Evolutionary conservation across 106 monocot genomes (phyloP), one percentile per base, ranked within the genome.

Genomic region (Ottelia alismoides): DNA sequence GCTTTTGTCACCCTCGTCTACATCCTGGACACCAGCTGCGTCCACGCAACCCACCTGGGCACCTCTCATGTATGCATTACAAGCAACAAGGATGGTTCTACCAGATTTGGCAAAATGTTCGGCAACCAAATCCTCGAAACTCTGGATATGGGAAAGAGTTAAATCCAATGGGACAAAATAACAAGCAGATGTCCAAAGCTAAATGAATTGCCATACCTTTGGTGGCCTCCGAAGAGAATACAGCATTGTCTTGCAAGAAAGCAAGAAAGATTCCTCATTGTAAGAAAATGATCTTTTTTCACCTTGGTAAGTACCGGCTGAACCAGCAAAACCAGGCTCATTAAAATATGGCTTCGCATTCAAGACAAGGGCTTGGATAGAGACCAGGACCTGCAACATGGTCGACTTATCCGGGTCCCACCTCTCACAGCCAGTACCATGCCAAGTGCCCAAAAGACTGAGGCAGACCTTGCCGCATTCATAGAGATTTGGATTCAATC

Each of bases 401-500:
- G 56, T 72, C 52, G 71, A 72, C 5, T 35, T 51, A 24, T 5
- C 22, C 14, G 71, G 50, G 28, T 50, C 27, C 71, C 71, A 72
- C 20, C 45, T 64, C 57, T 72, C 71, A 30, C 57, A 58, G 12
- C 64, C 64, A 51, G 22, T 26, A 20, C 71, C 71, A 12, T 17
- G 1, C 64, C 71, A 72, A 26, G 71, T 72, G 52, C 40, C 40
- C 16, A 72, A 52, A 26, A 72, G 64, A 30, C 64, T 64, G 43
- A 72, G 64, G 22, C 71, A 72, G 1, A 72, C 71, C 28, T 40
- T 64, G 43, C 71, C 71, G 25, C 22, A 23, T 31, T 47, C 12
- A 29, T 72, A 72, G 44, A 72, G 45, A 45, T 72, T 72, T 43
- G 71, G 71, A 58, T 64, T 72, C n/a, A 72, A 55, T 5, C 64